Evolutionary conservation across 345 rosid species (phyloP).

Genomic region (Gossypium longicalyx): DNA sequence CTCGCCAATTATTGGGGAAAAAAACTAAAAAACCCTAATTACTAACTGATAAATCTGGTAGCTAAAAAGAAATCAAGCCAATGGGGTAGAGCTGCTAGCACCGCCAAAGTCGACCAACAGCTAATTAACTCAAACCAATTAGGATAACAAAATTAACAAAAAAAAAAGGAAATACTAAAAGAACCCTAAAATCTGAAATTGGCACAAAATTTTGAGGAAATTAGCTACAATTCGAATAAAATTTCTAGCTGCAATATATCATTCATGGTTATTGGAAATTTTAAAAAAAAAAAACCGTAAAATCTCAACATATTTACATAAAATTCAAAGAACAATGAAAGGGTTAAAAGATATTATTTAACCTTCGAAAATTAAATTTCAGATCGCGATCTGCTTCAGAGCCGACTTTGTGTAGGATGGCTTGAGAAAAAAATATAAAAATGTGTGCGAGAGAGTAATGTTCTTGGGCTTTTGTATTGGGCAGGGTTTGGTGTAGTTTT

Average conservation of each 20-base stretch:
- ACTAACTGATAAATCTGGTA: background rate
- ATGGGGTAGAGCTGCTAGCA: background rate
- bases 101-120: background rate
- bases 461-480: background rate
- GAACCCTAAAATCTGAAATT: background rate
- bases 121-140: background rate
- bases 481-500: background rate
- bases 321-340: background rate
- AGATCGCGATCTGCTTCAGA: slow-evolving; percentile 20
- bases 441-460: background rate
- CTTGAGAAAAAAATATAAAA: background rate
- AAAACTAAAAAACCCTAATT: background rate
- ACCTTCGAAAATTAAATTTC: background rate
- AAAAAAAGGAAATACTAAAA: background rate
- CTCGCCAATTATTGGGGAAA: background rate
- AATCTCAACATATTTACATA: too few species aligned
- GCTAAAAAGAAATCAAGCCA: background rate
- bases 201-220: background rate
- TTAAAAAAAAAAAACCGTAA: background rate
- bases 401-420: background rate
- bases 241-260: slow-evolving; percentile 5
- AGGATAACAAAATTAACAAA: background rate
- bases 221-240: background rate
- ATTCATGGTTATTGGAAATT: background rate
- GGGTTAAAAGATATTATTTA: background rate